These are phyloP conservation scores for Circinella minor DNA, from an alignment of 371 early-diverging fungal genomes.

Conservation along the genomic window DNA sequence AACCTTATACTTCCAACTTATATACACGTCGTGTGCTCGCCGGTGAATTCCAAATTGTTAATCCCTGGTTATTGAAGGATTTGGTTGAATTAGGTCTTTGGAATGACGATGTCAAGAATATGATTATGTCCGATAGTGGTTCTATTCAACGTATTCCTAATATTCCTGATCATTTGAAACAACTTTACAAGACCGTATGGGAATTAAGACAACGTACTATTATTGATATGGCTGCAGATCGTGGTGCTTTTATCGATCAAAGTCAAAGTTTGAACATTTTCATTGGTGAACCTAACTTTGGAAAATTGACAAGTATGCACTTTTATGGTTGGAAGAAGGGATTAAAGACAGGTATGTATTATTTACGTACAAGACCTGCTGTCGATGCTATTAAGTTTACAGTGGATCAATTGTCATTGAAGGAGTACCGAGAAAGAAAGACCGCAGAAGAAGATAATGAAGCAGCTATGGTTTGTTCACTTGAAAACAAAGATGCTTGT, in stretches of 20 bases:
- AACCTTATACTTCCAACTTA: slow-evolving; percentile 98
- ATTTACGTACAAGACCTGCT: slow-evolving; percentile 97
- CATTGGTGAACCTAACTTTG: slow-evolving; percentile 90
- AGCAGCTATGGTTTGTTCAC: slow-evolving; percentile 80
- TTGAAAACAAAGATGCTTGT: slow-evolving; percentile 93
- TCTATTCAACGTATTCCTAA: slow-evolving; percentile 80
- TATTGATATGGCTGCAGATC: slow-evolving; percentile 90
- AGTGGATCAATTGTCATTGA: slow-evolving; percentile 67
- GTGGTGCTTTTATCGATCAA: slow-evolving; percentile 99
- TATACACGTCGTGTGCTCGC: slow-evolving; percentile 98
- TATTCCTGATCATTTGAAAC: slow-evolving; percentile 94
- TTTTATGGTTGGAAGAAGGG: slow-evolving; percentile 99
- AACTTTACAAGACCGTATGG: slow-evolving; percentile 99
- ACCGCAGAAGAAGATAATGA: slow-evolving; percentile 32
- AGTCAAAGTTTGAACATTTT: slow-evolving; percentile 99
- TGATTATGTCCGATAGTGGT: slow-evolving; percentile 96
- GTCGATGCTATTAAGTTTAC: slow-evolving; percentile 98
- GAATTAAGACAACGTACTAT: slow-evolving; percentile 94
- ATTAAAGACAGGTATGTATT: slow-evolving; percentile 99
- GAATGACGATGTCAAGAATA: slow-evolving; percentile 96
- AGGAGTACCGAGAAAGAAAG: slow-evolving; percentile 28
- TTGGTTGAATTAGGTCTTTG: slow-evolving; percentile 93
- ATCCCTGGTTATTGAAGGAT: slow-evolving; percentile 95
- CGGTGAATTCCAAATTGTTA: slow-evolving; percentile 99
- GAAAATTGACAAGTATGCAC: slow-evolving; percentile 97